Conservation (phyloP, 140 eudicot genomes). For the Flaveria floridana region DNA sequence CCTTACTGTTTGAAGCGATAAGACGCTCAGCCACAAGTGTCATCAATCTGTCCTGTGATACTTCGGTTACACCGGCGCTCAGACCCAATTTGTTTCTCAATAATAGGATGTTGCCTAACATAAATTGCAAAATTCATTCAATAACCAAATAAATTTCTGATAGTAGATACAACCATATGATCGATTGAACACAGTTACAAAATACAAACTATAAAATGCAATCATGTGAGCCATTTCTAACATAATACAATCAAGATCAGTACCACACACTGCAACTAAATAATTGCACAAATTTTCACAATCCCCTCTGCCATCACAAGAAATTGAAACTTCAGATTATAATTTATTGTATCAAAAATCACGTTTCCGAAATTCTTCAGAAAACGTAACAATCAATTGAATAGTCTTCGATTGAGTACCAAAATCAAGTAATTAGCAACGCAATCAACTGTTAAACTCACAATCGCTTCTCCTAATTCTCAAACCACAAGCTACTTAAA, state of each 20-base stretch:
- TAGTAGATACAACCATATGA: neutral
- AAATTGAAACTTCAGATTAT: neutral
- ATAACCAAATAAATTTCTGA: neutral
- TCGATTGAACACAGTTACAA: neutral
- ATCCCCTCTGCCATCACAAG: neutral
- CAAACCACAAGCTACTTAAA: conserved; percentile 2
- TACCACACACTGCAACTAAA: conserved; percentile 16
- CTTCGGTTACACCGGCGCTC: conserved; percentile 57
- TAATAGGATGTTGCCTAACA: conserved; percentile 73
- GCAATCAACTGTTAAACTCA: neutral
- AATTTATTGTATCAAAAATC: too few species aligned
- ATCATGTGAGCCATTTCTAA: conserved; percentile 14
- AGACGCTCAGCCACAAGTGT: conserved; percentile 76
- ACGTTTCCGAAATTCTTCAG: neutral
- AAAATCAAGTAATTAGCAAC: conserved; percentile 20
- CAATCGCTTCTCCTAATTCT: conserved; percentile 12
- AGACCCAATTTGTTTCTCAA: conserved; percentile 63
- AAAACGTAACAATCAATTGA: neutral
- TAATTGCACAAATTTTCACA: neutral
- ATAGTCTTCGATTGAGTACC: neutral
- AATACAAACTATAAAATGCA: neutral
- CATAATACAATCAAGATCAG: conserved; percentile 22
- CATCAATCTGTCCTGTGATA: conserved; percentile 76
- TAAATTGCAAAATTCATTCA: conserved; percentile 17
- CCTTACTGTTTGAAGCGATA: conserved; percentile 60